A percentile compares a stretch with the other conserved stretches of the same genome.
Conservation (phyloP, 768 basidiomycete species). For the Kwoniella botswanensis region DNA sequence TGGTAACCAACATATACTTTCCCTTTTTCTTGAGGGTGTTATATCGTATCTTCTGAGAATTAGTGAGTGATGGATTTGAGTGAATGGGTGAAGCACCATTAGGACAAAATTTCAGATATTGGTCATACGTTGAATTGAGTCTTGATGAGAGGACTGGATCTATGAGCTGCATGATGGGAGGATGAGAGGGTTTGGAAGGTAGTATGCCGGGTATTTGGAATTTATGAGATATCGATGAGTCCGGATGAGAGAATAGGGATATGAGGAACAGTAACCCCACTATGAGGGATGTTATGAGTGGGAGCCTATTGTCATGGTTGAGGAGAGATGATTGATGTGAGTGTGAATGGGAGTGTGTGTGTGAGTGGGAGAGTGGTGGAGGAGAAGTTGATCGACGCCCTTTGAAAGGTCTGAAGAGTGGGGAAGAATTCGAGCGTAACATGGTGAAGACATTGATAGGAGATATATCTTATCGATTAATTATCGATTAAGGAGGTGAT, state of each 20-base stretch:
- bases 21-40: slow-evolving; percentile 2
- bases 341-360: neutral
- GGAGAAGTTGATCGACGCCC: slow-evolving; percentile 1
- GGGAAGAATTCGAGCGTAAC: slow-evolving; percentile 14
- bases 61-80: slow-evolving; percentile 15
- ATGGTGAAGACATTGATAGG: neutral
- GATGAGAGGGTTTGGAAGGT: slow-evolving; percentile 21
- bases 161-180: neutral
- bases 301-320: slow-evolving; percentile 1
- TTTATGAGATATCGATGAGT: slow-evolving; percentile 7
- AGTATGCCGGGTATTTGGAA: slow-evolving; percentile 40
- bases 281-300: neutral
- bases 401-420: slow-evolving; percentile 11
- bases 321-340: neutral
- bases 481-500: too few relatives aligned
- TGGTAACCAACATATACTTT: slow-evolving; percentile 46
- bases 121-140: slow-evolving; percentile 6
- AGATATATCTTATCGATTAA: neutral
- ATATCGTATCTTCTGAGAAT: slow-evolving; percentile 17
- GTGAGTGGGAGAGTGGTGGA: neutral
- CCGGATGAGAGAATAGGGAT: slow-evolving; percentile 27
- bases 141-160: neutral
- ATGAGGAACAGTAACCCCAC: slow-evolving; percentile 19
- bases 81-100: slow-evolving; percentile 12
- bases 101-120: slow-evolving; percentile 6